Percentiles rank a stretch among this genome's conserved stretches.
These are phyloP conservation scores for Fusarium tjaetaba DNA, from an alignment of 2,329 filamentous ascomycete species.

Conservation along the genomic window DNA sequence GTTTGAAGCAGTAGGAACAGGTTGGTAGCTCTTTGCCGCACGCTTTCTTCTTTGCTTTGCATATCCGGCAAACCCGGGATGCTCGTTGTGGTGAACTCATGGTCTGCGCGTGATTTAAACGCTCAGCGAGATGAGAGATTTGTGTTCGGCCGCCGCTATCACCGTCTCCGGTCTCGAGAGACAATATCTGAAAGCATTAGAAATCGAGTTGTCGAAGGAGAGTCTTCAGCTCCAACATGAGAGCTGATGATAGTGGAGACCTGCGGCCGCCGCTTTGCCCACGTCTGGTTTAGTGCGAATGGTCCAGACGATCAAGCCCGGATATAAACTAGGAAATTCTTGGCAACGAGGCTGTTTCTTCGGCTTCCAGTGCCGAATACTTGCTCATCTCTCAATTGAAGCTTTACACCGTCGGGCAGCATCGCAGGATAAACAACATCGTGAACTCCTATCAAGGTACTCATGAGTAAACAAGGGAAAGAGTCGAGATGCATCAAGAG, in stretches of 20 bases:
- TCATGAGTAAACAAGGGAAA: background rate
- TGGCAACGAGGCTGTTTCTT: background rate
- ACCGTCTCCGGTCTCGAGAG: background rate
- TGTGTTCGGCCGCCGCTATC: background rate
- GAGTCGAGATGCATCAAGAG: background rate
- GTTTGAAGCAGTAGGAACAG: background rate
- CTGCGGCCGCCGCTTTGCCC: background rate
- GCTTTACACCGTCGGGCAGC: no score
- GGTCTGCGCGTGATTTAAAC: rapidly evolving
- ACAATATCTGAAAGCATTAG: background rate
- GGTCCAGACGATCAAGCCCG: background rate
- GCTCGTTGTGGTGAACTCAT: background rate
- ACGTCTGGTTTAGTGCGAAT: background rate
- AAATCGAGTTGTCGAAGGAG: background rate
- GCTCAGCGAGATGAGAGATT: rapidly evolving
- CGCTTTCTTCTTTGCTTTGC: background rate
- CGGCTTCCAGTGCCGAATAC: background rate
- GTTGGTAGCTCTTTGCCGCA: background rate
- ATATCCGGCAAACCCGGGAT: background rate
- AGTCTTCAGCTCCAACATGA: rapidly evolving
- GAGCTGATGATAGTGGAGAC: background rate
- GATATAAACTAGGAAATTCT: background rate
- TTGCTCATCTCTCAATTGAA: background rate
- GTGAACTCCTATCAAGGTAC: background rate
- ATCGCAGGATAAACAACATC: no score